Evolutionary conservation across 192 early-diverging fungal genomes (phyloP).

Genomic region (Dispira simplex): DNA sequence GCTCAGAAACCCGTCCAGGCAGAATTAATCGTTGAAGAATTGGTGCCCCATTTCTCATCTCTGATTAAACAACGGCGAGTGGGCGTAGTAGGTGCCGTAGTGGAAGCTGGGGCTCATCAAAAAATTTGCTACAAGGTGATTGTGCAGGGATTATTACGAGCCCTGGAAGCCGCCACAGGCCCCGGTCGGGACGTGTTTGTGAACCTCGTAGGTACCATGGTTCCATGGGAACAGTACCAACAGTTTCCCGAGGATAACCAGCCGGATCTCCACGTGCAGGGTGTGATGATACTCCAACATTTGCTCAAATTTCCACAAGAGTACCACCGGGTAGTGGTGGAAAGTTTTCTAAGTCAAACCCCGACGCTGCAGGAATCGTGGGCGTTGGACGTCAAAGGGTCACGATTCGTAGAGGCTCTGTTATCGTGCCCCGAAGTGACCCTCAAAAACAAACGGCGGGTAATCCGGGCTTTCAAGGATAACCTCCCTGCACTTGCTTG

Average conservation of each 20-base stretch:
- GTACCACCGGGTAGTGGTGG: conserved; percentile 35
- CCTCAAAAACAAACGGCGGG: conserved; percentile 45
- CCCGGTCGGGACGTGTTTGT: conserved; percentile 37
- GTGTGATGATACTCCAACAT: conserved; percentile 47
- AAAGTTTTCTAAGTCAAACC: conserved; percentile 43
- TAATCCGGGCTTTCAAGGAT: conserved; percentile 36
- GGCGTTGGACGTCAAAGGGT: conserved; percentile 50
- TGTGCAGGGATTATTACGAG: conserved; percentile 32
- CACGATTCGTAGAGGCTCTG: conserved; percentile 55
- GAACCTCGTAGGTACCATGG: conserved; percentile 42
- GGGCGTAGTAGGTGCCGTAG: conserved; percentile 54
- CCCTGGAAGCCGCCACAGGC: conserved; percentile 32
- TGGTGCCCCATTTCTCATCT: conserved; percentile 33
- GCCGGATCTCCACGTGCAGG: conserved; percentile 42
- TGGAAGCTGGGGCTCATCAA: conserved; percentile 44
- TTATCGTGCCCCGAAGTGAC: conserved; percentile 36
- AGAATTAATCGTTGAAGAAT: conserved; percentile 44
- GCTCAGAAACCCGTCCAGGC: conserved; percentile 41
- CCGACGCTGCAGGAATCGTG: conserved; percentile 30
- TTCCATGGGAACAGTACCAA: conserved; percentile 29
- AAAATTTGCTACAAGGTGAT: conserved; percentile 39
- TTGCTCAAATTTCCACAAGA: conserved; percentile 44
- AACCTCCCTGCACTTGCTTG: conserved; percentile 39
- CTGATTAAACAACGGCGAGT: conserved; percentile 47
- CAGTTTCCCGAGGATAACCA: conserved; percentile 23